phyloP scores from a whole-genome alignment of 495 filamentous ascomycete species.

The Penicillium crystallinum region DNA sequence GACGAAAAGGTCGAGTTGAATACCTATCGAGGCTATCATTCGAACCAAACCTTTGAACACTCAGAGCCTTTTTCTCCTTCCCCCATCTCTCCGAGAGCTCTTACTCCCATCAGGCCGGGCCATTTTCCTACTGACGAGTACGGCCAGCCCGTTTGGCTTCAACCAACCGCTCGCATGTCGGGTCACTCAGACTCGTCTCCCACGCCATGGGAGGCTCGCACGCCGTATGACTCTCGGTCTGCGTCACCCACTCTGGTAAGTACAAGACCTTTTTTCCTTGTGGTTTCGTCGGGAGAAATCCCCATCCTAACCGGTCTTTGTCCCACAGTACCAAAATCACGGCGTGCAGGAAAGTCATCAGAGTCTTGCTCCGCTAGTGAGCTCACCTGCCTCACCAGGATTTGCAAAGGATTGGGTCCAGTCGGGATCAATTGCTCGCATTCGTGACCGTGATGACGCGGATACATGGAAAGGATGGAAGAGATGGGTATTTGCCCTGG shows the following conservation, averaged over 20 bases:
- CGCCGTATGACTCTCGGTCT: conserved; percentile 24
- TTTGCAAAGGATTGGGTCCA: conserved; percentile 33
- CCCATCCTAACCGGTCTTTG: neutral
- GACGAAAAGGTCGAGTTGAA: conserved; percentile 29
- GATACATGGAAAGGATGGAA: conserved; percentile 42
- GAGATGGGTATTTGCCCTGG: conserved; percentile 31
- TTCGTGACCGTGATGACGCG: conserved; percentile 37
- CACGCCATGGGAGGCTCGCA: conserved; percentile 7
- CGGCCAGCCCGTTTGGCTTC: conserved; percentile 14
- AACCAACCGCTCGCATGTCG: conserved; percentile 17
- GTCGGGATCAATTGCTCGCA: conserved; percentile 29
- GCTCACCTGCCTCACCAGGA: conserved; percentile 16
- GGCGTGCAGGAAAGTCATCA: conserved; percentile 22
- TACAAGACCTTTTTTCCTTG: neutral
- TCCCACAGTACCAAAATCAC: conserved; percentile 19
- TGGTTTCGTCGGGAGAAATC: neutral
- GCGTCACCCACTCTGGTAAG: conserved; percentile 29
- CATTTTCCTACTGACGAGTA: conserved; percentile 18
- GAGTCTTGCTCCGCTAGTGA: conserved; percentile 25
- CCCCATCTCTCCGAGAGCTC: conserved; percentile 9
- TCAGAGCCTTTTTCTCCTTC: conserved; percentile 9
- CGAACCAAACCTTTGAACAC: conserved; percentile 14
- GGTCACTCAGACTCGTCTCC: conserved; percentile 15
- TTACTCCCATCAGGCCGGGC: conserved; percentile 24
- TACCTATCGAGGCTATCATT: conserved; percentile 9